Percentiles rank a stretch among this genome's conserved stretches.
These are phyloP conservation scores for Marasmius sp. DNA, from an alignment of 1,284 basidiomycete genomes.

Conservation along the genomic window DNA sequence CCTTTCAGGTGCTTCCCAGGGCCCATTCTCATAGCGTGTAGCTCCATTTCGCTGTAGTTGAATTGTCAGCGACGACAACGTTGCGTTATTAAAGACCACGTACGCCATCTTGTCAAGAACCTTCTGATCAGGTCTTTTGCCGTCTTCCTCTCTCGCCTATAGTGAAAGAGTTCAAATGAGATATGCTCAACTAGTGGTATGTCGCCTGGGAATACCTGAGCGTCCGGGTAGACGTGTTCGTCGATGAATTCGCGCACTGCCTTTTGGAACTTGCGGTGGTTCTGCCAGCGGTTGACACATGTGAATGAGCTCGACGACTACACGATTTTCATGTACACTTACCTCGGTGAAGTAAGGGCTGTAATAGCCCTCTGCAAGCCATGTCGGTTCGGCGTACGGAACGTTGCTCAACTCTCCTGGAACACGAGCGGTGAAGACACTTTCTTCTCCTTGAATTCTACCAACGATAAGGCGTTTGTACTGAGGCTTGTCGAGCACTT, in stretches of 20 bases:
- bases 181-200: neutral
- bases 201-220: constrained; percentile 29
- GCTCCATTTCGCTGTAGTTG: constrained; percentile 53
- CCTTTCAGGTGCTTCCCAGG: constrained; percentile 85
- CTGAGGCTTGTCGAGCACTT: constrained; percentile 75
- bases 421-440: constrained; percentile 53
- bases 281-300: constrained; percentile 26
- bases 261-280: constrained; percentile 48
- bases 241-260: constrained; percentile 50
- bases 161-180: neutral
- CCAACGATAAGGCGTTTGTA: constrained; percentile 74
- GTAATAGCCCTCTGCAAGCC: constrained; percentile 68
- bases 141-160: constrained; percentile 72
- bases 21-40: constrained; percentile 91
- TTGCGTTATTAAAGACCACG: constrained; percentile 20
- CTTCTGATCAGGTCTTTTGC: constrained; percentile 65
- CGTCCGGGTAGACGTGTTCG: constrained; percentile 53
- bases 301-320: neutral
- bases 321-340: constrained; percentile 2
- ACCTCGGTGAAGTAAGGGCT: constrained; percentile 73
- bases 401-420: constrained; percentile 67
- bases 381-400: constrained; percentile 84
- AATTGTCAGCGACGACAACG: neutral
- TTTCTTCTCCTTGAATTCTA: constrained; percentile 63
- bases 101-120: constrained; percentile 75